Base-by-base conservation (phyloP, 305 asterid genomes). In the Euphrasia arctica region DNA sequence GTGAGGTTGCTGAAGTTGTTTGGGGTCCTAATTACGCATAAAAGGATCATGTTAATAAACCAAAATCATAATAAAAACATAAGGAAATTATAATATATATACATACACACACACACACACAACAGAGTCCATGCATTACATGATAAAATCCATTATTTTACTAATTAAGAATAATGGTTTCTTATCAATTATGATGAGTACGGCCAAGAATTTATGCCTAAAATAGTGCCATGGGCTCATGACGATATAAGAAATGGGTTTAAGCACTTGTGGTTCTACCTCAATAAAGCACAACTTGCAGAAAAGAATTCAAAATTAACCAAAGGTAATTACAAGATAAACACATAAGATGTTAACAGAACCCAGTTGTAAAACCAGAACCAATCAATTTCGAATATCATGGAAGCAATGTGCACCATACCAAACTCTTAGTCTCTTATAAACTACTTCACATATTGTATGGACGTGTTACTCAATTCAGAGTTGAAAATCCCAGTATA, bases 1-100 rank as follows among this genome's bases (percentile, higher is more conserved):
- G 66, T 90, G 95, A 73, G 96, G 88, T 59, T 75, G 94, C 83
- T 77, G 93, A 72, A 83, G 71, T 67, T 79, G 96, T 72, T 76
- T 84, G 4, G 83, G 85, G 69, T 90, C 97, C 82, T 85, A 88
- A 59, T 78, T 66, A 72, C 65, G 77, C 76, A 68, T 73, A 81
- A 63, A 56, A 52, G 61, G 60, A 60, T 67, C 49, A 58, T 65
- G 73, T 62, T 47, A 72, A 36, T 61, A 72, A 55, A 61, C 41
- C 54, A 63, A 68, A 45, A 68, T 52, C 67, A 71, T 60, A 50
- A 18, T 18, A 18, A 18, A 18, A 18, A 18, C 22, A 57, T 9
- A 43, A 14, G 67, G 29, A 54, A 62, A 41, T 5, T 10, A 66
- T 18, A 43, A 61, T 10, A 43, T 41, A 70, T 11, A n/a, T 11